Evolutionary conservation across 2,329 filamentous ascomycete species (phyloP).

Genomic region (Fusarium nisikadoi): DNA sequence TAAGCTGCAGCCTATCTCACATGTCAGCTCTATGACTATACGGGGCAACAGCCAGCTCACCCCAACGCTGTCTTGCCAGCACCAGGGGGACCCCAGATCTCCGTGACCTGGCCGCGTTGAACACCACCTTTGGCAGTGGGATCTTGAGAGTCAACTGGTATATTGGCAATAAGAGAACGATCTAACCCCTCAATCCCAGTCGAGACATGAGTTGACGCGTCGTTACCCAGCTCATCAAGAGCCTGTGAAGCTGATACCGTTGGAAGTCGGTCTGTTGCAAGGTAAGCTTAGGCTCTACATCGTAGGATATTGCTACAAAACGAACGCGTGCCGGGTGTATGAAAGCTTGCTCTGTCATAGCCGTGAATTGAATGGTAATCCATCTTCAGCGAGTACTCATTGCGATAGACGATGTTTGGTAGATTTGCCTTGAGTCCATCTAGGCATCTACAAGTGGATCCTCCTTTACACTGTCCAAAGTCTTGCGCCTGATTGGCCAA

Average conservation of each 20-base stretch:
- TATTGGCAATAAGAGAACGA: conserved; percentile 49
- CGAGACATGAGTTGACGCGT: conserved; percentile 62
- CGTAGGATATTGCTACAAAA: conserved; percentile 32
- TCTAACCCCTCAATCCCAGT: conserved; percentile 68
- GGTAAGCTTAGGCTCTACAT: conserved; percentile 24
- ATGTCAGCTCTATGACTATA: conserved; percentile 18
- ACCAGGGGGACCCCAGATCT: conserved; percentile 89
- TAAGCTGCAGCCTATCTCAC: conserved; percentile 74
- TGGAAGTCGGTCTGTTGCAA: conserved; percentile 73
- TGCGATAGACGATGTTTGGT: conserved; percentile 22
- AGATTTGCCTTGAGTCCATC: conserved; percentile 23
- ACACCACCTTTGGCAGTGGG: conserved; percentile 64
- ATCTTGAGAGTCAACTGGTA: conserved; percentile 20
- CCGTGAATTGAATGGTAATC: conserved; percentile 70
- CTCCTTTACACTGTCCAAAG: background rate
- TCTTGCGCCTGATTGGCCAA: background rate
- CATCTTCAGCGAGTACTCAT: conserved; percentile 54
- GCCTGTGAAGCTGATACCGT: conserved; percentile 81
- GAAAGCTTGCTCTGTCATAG: conserved; percentile 70
- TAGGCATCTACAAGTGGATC: conserved; percentile 23
- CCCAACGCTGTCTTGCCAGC: conserved; percentile 86
- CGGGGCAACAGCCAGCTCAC: conserved; percentile 59
- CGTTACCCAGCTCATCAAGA: conserved; percentile 67
- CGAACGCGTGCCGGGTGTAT: conserved; percentile 63
- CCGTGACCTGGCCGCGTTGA: conserved; percentile 80